A percentile compares a stretch with the other conserved stretches of the same genome.
These are phyloP conservation scores for Mycena vitilis DNA, from an alignment of 768 basidiomycete species.

Conservation along the genomic window DNA sequence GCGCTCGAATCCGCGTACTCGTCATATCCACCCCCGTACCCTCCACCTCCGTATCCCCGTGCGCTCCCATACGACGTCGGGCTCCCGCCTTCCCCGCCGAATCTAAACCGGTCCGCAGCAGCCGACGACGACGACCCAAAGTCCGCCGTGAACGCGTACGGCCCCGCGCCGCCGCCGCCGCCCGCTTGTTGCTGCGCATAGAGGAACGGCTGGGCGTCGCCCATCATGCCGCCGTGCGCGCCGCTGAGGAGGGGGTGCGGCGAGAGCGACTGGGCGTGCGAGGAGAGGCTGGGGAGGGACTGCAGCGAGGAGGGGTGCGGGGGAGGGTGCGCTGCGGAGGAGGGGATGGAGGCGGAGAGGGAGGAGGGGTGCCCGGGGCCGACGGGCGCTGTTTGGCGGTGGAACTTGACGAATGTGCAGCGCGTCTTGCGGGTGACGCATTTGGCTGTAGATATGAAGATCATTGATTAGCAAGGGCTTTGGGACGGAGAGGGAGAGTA, in stretches of 20 bases:
- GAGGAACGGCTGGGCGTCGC: constrained; percentile 8
- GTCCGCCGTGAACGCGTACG: background rate
- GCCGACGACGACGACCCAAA: background rate
- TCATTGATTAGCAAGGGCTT: constrained; percentile 18
- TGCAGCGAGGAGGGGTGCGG: background rate
- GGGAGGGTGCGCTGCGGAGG: background rate
- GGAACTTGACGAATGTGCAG: constrained; percentile 87
- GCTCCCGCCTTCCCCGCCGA: background rate
- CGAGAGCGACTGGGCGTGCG: background rate
- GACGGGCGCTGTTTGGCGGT: constrained; percentile 82
- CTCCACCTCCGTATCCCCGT: background rate
- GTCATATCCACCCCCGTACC: constrained; percentile 2
- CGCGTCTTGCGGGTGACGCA: constrained; percentile 76
- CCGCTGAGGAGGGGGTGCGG: background rate
- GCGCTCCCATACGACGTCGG: background rate
- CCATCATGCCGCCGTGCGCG: background rate
- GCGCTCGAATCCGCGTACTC: constrained; percentile 8
- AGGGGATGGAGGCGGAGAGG: constrained; percentile 40
- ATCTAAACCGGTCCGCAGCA: background rate
- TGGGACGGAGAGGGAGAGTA: constrained; percentile 21
- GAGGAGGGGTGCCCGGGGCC: constrained; percentile 74
- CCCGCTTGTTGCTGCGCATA: constrained; percentile 30
- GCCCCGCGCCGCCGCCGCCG: background rate
- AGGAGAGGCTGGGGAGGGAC: background rate
- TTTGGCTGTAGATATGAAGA: constrained; percentile 63